Evolutionary conservation across 2,329 filamentous ascomycete genomes (phyloP).

Genomic region (Pseudogymnoascus sp.): DNA sequence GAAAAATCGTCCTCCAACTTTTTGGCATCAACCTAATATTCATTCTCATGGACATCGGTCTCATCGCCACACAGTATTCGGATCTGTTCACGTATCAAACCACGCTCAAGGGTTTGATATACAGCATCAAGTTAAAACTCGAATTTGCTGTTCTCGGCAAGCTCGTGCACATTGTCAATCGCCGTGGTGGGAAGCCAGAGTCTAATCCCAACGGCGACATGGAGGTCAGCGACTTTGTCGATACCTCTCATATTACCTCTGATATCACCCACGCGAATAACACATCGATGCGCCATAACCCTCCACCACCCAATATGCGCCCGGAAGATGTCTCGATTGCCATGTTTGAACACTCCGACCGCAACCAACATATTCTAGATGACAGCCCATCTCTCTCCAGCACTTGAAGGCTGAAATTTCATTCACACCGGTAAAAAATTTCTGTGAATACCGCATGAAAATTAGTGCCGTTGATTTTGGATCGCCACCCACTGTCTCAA

Average conservation of each 20-base stretch:
- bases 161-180: conserved; percentile 2
- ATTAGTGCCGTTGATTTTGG: too few species aligned
- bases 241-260: neutral
- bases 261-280: neutral
- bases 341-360: conserved; percentile 7
- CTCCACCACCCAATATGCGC: neutral
- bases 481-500: neutral
- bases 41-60: conserved; percentile 37
- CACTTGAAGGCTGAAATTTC: neutral
- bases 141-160: conserved; percentile 39
- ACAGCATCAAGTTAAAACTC: conserved; percentile 39
- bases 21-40: conserved; percentile 40
- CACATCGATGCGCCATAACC: neutral
- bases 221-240: conserved; percentile 4
- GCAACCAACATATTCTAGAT: neutral
- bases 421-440: neutral
- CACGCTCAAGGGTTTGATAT: conserved; percentile 33
- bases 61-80: conserved; percentile 32
- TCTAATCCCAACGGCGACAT: neutral
- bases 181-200: neutral
- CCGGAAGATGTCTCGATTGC: neutral
- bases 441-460: neutral
- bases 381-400: neutral
- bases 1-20: conserved; percentile 35
- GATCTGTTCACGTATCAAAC: conserved; percentile 32